Percentiles rank a stretch among this genome's conserved stretches.
phyloP scores from a whole-genome alignment of 768 basidiomycete genomes.

The Dioszegia hungarica region DNA sequence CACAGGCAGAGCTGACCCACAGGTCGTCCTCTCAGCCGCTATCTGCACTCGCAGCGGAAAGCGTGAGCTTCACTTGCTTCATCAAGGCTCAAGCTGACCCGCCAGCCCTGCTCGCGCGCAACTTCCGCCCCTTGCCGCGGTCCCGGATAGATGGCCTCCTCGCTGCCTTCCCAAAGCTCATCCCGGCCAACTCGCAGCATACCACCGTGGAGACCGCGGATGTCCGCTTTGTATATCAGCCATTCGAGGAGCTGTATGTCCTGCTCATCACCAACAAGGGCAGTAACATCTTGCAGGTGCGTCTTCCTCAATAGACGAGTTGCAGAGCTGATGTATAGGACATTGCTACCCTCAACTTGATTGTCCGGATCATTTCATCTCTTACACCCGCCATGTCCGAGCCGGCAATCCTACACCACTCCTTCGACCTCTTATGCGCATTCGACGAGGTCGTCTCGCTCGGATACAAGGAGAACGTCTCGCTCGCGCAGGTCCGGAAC shows the following conservation, averaged over 20 bases:
- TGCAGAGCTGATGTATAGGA: constrained; percentile 55
- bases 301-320: too few species aligned
- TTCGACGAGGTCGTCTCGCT: constrained; percentile 95
- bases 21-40: constrained; percentile 48
- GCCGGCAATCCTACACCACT: constrained; percentile 77
- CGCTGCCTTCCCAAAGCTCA: constrained; percentile 94
- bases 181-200: constrained; percentile 89
- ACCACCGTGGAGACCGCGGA: constrained; percentile 94
- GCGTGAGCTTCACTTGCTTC: constrained; percentile 36
- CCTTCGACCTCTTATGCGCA: constrained; percentile 88
- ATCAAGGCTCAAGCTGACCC: constrained; percentile 1
- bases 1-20: neutral
- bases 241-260: constrained; percentile 93
- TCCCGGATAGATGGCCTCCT: constrained; percentile 91
- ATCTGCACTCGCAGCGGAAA: constrained; percentile 48
- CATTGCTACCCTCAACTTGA: constrained; percentile 90
- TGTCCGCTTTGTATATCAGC: constrained; percentile 94
- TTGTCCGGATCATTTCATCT: constrained; percentile 83
- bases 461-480: constrained; percentile 58
- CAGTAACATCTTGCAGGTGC: constrained; percentile 84
- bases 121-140: constrained; percentile 81
- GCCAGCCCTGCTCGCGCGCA: constrained; percentile 87
- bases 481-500: constrained; percentile 52
- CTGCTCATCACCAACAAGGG: constrained; percentile 97
- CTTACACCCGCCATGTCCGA: constrained; percentile 47